Evolutionary conservation across 1,139 yeast species (phyloP).

Genomic region (Taphrina communis): DNA sequence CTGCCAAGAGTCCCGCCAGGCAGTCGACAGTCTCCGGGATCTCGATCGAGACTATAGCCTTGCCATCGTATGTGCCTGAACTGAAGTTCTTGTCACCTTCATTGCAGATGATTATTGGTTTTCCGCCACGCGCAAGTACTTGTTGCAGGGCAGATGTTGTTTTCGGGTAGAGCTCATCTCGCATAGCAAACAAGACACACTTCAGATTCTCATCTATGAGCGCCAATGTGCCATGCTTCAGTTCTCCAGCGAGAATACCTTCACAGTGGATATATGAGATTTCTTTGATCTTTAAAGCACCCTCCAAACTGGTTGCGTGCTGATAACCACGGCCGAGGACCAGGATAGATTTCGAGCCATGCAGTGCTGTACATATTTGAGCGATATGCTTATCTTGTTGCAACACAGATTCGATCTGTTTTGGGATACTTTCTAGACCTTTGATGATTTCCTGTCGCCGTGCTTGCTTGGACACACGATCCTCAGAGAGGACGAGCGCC

Average conservation of each 20-base stretch:
- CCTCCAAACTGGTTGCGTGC: slow-evolving; percentile 95
- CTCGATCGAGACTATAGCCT: slow-evolving; percentile 62
- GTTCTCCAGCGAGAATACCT: slow-evolving; percentile 98
- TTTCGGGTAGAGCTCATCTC: slow-evolving; percentile 95
- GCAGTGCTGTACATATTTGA: slow-evolving; percentile 72
- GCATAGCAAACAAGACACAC: slow-evolving; percentile 94
- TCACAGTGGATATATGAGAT: slow-evolving; percentile 99
- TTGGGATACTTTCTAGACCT: slow-evolving; percentile 83
- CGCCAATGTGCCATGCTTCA: slow-evolving; percentile 98
- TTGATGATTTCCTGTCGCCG: slow-evolving; percentile 87
- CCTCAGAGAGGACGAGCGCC: slow-evolving; percentile 91
- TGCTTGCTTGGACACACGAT: slow-evolving; percentile 72
- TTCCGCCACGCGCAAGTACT: slow-evolving; percentile 95
- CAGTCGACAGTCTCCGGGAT: slow-evolving; percentile 97
- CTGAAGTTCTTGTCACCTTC: slow-evolving; percentile 69
- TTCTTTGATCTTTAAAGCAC: slow-evolving; percentile 97
- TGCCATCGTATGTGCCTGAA: slow-evolving; percentile 50
- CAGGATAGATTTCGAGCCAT: slow-evolving; percentile 82
- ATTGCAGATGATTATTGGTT: slow-evolving; percentile 91
- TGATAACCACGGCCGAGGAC: slow-evolving; percentile 97
- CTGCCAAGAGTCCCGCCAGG: slow-evolving; percentile 93
- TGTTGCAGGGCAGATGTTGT: slow-evolving; percentile 95
- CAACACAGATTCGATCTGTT: slow-evolving; percentile 80
- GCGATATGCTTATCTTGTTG: slow-evolving; percentile 75
- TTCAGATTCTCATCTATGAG: slow-evolving; percentile 93